Conservation (phyloP, 768 basidiomycete species). For the Hericium alpestre region DNA sequence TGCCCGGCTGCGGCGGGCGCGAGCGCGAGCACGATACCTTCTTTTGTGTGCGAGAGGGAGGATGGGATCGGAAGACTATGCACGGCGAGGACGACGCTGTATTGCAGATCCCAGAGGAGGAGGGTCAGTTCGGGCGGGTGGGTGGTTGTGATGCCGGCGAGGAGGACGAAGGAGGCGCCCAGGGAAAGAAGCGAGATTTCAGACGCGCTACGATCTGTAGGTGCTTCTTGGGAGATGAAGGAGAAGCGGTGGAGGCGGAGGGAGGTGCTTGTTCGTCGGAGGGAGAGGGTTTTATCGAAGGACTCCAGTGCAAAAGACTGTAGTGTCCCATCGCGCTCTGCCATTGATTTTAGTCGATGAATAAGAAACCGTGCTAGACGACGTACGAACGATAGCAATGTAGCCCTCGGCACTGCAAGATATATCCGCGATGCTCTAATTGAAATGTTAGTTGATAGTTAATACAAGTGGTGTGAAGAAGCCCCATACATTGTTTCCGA, state of each 20-base stretch:
- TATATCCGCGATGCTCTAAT: constrained; percentile 18
- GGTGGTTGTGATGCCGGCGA: constrained; percentile 31
- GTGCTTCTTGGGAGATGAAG: constrained; percentile 4
- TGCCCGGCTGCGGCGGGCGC: constrained; percentile 32
- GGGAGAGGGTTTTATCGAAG: neutral
- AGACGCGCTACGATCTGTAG: constrained; percentile 2
- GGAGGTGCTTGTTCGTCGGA: neutral
- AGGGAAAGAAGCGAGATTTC: constrained; percentile 35
- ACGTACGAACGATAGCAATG: constrained; percentile 22
- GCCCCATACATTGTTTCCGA: neutral
- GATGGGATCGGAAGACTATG: constrained; percentile 42
- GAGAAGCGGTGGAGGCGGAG: constrained; percentile 5
- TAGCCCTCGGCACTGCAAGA: constrained; percentile 22
- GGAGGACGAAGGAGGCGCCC: constrained; percentile 47
- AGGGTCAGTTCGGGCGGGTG: constrained; percentile 36
- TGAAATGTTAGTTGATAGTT: neutral
- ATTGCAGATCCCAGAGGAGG: constrained; percentile 62
- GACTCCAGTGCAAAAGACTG: neutral
- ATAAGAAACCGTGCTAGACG: neutral
- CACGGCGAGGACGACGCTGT: constrained; percentile 50
- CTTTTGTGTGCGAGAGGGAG: constrained; percentile 22
- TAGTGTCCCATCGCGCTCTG: neutral
- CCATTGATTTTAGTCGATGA: neutral
- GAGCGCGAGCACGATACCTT: constrained; percentile 23
- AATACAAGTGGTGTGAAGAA: neutral